A percentile compares a stretch with the other conserved stretches of the same genome.
phyloP scores from a whole-genome alignment of 768 basidiomycete genomes.

The Termitomyces sp. region DNA sequence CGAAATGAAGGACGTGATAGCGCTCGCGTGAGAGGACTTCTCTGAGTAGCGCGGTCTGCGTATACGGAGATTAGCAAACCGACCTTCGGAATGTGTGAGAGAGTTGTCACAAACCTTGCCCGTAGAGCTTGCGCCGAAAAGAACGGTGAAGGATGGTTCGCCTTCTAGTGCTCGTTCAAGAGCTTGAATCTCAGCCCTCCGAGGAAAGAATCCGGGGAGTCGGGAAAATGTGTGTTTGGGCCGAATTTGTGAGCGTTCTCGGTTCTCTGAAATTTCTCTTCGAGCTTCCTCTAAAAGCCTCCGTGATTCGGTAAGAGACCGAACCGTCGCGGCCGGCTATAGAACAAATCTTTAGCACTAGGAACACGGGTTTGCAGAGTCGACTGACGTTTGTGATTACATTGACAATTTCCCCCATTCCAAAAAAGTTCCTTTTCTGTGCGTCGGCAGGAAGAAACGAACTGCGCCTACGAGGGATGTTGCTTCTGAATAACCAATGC shows the following conservation, averaged over 20 bases:
- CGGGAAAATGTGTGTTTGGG: constrained; percentile 77
- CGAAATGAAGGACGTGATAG: constrained; percentile 82
- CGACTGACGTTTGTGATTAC: constrained; percentile 69
- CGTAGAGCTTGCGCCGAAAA: constrained; percentile 78
- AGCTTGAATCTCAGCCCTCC: constrained; percentile 61
- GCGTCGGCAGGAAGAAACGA: constrained; percentile 58
- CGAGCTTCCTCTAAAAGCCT: constrained; percentile 75
- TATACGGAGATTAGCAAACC: neutral
- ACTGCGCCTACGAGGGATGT: constrained; percentile 63
- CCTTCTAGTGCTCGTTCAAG: constrained; percentile 64
- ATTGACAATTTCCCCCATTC: constrained; percentile 73
- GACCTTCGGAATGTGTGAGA: neutral
- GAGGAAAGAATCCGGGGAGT: constrained; percentile 69
- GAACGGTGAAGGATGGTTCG: constrained; percentile 75
- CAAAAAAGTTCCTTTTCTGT: constrained; percentile 72
- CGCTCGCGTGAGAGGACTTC: constrained; percentile 66
- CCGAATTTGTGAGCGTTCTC: constrained; percentile 62
- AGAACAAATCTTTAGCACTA: neutral
- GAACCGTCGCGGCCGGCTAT: constrained; percentile 75
- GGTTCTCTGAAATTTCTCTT: constrained; percentile 66
- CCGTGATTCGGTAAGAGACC: constrained; percentile 76
- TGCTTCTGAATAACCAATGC: constrained; percentile 76
- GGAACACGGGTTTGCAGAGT: neutral
- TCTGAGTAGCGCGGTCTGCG: constrained; percentile 73
- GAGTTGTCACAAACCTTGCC: constrained; percentile 57